These are phyloP conservation scores for Yamadazyma siamensis DNA, from an alignment of 1,139 yeast species.

Conservation along the genomic window DNA sequence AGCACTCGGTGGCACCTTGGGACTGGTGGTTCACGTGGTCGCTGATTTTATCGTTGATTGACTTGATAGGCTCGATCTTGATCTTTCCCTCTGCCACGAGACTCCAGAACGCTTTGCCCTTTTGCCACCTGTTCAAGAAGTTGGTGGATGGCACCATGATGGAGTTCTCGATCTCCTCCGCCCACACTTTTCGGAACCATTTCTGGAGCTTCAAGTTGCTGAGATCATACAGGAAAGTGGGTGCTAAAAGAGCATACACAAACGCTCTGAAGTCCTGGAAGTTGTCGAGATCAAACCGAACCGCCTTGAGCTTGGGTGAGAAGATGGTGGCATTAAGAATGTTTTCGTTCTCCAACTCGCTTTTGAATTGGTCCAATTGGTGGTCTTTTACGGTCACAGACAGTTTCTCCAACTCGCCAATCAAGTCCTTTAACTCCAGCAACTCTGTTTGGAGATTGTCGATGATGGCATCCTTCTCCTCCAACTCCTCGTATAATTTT, in stretches of 20 bases:
- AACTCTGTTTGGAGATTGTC: conserved; percentile 68
- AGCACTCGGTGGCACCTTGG: conserved; percentile 71
- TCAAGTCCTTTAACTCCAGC: conserved; percentile 59
- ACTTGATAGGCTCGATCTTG: conserved; percentile 82
- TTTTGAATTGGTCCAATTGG: conserved; percentile 5
- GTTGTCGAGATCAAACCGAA: conserved; percentile 55
- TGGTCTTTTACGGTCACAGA: not conserved
- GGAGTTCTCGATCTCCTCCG: conserved; percentile 77
- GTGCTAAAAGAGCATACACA: conserved; percentile 29
- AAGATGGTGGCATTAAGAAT: conserved; percentile 23
- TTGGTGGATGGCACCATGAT: conserved; percentile 33
- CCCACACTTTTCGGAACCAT: conserved; percentile 61
- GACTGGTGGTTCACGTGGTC: conserved; percentile 18
- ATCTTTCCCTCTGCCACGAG: conserved; percentile 78
- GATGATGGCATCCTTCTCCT: conserved; percentile 69
- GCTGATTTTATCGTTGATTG: conserved; percentile 70
- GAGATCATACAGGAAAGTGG: conserved; percentile 38
- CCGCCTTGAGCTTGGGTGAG: conserved; percentile 54
- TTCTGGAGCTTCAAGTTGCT: conserved; percentile 49
- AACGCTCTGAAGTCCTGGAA: conserved; percentile 44
- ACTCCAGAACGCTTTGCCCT: conserved; percentile 53
- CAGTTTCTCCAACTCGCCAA: conserved; percentile 29
- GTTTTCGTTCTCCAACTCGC: conserved; percentile 1
- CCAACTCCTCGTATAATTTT: conserved; percentile 61
- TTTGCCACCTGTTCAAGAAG: conserved; percentile 44